These are phyloP conservation scores for Ciborinia camelliae DNA, from an alignment of 2,329 filamentous ascomycete genomes.

Conservation along the genomic window DNA sequence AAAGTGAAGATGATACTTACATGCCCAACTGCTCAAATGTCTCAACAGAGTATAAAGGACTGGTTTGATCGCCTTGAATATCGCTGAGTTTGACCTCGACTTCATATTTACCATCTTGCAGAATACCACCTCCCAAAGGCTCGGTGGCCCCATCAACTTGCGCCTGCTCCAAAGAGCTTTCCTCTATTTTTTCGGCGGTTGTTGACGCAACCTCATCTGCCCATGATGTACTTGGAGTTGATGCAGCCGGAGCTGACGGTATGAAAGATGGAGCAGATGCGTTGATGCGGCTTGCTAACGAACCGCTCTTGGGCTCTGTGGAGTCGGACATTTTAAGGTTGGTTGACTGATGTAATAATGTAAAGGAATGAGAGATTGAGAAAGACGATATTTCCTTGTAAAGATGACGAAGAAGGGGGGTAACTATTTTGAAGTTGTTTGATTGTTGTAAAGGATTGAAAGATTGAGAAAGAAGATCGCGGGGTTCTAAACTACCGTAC, in stretches of 20 bases:
- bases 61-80: conserved; percentile 79
- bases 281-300: too few relatives aligned
- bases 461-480: too few relatives aligned
- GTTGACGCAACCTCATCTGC: conserved; percentile 42
- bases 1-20: conserved; percentile 44
- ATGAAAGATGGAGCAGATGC: too few relatives aligned
- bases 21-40: conserved; percentile 83
- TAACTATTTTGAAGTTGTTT: too few relatives aligned
- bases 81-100: conserved; percentile 92
- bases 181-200: conserved; percentile 22
- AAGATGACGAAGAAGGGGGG: too few relatives aligned
- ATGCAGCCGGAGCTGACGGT: too few relatives aligned
- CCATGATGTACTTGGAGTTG: conserved; percentile 36
- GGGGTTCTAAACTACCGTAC: too few relatives aligned
- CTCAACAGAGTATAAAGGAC: conserved; percentile 80
- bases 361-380: too few relatives aligned
- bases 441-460: conserved; percentile 4
- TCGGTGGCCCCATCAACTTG: conserved; percentile 47
- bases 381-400: too few relatives aligned
- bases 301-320: too few relatives aligned
- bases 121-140: conserved; percentile 47
- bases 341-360: too few relatives aligned
- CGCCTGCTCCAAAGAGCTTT: conserved; percentile 21
- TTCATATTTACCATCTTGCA: conserved; percentile 73
- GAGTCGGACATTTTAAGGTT: too few relatives aligned